Evolutionary conservation across 1,284 basidiomycete genomes (phyloP).

Genomic region (Cystobasidiaceae sp.): DNA sequence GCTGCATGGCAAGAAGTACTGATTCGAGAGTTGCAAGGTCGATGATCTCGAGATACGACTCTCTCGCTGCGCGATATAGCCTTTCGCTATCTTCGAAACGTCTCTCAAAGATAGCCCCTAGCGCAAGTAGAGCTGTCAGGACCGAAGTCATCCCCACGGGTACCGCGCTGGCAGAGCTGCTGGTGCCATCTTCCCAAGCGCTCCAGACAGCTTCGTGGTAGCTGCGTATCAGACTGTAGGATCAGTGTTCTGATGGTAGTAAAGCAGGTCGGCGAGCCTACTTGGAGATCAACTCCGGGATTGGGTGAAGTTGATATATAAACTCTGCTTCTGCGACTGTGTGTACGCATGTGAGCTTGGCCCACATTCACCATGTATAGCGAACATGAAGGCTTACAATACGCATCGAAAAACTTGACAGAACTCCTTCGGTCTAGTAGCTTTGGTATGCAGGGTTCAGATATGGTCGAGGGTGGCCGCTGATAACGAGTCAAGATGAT

Average conservation of each 20-base stretch:
- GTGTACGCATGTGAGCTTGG: not conserved
- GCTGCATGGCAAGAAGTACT: constrained; percentile 6
- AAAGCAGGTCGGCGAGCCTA: not conserved
- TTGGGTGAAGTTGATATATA: constrained; percentile 17
- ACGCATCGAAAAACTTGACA: constrained; percentile 15
- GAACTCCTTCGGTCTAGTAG: constrained; percentile 5
- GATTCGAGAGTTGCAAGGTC: not conserved
- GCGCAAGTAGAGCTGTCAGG: constrained; percentile 2
- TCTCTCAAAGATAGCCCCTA: constrained; percentile 4
- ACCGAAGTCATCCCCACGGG: not conserved
- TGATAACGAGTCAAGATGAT: constrained; percentile 14
- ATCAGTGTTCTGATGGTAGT: not conserved
- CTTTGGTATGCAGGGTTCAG: constrained; percentile 9
- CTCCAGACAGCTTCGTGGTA: constrained; percentile 13
- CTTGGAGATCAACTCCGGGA: not conserved
- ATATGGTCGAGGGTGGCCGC: not conserved
- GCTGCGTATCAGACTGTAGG: not conserved
- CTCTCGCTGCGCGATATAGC: constrained; percentile 9
- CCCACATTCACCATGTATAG: not conserved
- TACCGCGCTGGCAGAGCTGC: not conserved
- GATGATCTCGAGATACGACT: not conserved
- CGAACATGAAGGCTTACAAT: not conserved
- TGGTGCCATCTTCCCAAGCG: not conserved
- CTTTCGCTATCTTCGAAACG: not conserved
- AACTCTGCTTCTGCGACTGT: constrained; percentile 13